Evolutionary conservation across 2,329 filamentous ascomycete genomes (phyloP), one percentile per base, ranked within the genome.

Genomic region (Fusarium hainanense): DNA sequence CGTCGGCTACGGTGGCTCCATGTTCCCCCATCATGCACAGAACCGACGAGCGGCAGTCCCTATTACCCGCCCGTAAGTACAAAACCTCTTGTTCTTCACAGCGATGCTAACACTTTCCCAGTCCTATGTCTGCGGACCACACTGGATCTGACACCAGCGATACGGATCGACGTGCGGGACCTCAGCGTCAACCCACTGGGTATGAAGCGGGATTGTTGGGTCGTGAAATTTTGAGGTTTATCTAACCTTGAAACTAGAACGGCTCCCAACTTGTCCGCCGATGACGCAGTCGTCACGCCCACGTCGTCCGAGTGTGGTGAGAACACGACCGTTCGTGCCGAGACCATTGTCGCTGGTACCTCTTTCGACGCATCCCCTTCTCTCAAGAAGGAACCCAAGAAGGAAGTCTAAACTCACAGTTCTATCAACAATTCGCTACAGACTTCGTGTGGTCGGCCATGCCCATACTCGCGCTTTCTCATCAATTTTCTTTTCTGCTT

Each of bases 301-400:
- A 78, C 79, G 48, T 78, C 83, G 57, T 86, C 84, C 48, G 84
- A 86, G 67, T 84, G 80, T 62, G 85, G 87, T 68, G 86, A 88
- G 74, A 84, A 83, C 63, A 82, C 84, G 59, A 87, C 86, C n/a
- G 82, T 88, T 71, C 82, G 84, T 64, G 82, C 85, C 49, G 85
- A 88, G 66, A 82, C 82, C 58, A 82, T 81, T 54, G 78, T 81
- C 57, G 82, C 80, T 56, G 81, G 68, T 84, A 82, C 74, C 80
- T 82, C 69, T 79, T 59, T 73, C 48, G 61, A 83, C 68, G 84
- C 83, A 27, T 88, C 86, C 44, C 85, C 86, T 27, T 76, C 79
- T 16, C 74, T 77, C 61, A 85, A 85, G 72, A 78, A 79, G 72
- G 82, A 83, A 64, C 76, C 41, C 23, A 78, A 79, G 69, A 77